Evolutionary conservation across 129 eudicot species (phyloP).

Genomic region (Flaveria ramosissima): DNA sequence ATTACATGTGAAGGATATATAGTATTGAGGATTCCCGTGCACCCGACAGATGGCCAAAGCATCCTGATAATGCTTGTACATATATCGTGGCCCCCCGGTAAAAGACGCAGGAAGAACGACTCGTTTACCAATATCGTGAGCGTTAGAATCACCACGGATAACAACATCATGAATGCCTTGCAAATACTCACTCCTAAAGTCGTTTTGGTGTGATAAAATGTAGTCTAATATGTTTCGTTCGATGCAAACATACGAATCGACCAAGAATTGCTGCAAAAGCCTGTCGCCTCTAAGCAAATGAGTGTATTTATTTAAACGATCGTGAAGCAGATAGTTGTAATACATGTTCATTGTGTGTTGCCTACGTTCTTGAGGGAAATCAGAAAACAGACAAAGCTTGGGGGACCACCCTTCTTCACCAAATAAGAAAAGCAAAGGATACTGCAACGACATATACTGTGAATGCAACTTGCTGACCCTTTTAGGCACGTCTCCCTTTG

Average conservation of each 20-base stretch:
- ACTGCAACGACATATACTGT: not conserved
- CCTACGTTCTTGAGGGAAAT: too few relatives aligned
- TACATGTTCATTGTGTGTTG: not conserved
- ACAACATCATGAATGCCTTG: not conserved
- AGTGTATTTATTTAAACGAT: not conserved
- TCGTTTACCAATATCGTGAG: not conserved
- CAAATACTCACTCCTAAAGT: not conserved
- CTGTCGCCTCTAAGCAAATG: not conserved
- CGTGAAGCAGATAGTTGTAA: not conserved
- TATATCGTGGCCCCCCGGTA: not conserved
- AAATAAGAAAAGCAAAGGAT: not conserved
- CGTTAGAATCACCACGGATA: not conserved
- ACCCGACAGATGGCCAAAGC: not conserved
- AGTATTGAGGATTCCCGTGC: not conserved
- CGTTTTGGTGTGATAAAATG: not conserved
- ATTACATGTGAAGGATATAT: not conserved
- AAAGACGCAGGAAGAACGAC: not conserved
- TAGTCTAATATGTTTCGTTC: not conserved
- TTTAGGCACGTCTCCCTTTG: not conserved
- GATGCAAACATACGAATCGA: not conserved
- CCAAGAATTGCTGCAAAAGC: not conserved
- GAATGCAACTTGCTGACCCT: not conserved
- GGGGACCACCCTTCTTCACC: not conserved
- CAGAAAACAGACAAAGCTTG: too few relatives aligned
- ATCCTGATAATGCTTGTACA: not conserved